phyloP scores from a whole-genome alignment of 148 eudicot genomes.

The Persicaria maculosa region DNA sequence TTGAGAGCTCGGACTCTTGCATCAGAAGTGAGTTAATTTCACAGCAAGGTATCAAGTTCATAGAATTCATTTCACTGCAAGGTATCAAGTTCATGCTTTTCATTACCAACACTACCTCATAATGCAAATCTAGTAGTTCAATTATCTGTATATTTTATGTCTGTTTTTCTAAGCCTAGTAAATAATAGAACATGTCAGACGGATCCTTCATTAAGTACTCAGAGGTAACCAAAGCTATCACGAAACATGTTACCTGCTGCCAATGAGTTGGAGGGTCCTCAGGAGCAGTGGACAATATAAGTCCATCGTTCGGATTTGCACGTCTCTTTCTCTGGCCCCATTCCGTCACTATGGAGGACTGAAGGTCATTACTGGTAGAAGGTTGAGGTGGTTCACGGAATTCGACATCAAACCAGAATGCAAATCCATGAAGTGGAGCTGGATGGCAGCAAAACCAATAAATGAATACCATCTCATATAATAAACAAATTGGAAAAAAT shows the following conservation, averaged over 20 bases:
- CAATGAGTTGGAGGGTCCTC: conserved; percentile 98
- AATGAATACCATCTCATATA: not conserved
- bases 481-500: too few species aligned
- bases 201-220: not conserved
- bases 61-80: too few species aligned
- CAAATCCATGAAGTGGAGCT: conserved; percentile 98
- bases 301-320: conserved; percentile 57
- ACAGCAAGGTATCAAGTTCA: not conserved
- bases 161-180: not conserved
- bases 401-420: conserved; percentile 97
- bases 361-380: conserved; percentile 26
- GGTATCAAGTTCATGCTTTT: not conserved
- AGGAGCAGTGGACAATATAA: conserved; percentile 92
- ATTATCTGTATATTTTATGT: not conserved
- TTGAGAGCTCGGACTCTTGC: too few species aligned
- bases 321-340: conserved; percentile 55
- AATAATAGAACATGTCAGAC: not conserved
- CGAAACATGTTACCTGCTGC: conserved; percentile 65
- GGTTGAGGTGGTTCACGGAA: conserved; percentile 43
- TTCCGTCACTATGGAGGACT: conserved; percentile 26
- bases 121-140: not conserved
- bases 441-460: conserved; percentile 19
- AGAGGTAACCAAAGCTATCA: not conserved
- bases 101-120: not conserved
- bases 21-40: too few species aligned